Percentiles rank a stretch among this genome's conserved stretches.
phyloP scores from a whole-genome alignment of 345 rosid genomes.

The Cochlearia excelsa region DNA sequence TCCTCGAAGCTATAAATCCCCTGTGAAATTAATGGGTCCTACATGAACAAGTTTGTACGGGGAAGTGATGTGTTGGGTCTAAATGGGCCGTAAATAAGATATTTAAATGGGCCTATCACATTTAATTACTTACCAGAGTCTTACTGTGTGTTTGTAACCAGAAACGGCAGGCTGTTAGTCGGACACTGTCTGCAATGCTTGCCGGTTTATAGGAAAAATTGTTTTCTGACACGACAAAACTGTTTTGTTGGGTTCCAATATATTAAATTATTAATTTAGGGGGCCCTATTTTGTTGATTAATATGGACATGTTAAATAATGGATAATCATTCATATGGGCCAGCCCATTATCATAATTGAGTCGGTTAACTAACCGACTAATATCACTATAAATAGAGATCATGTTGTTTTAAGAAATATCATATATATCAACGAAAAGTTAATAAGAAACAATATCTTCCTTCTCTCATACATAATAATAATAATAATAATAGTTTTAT shows the following conservation, averaged over 20 bases:
- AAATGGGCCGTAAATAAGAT: slow-evolving; percentile 31
- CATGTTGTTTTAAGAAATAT: no score
- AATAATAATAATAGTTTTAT: no score
- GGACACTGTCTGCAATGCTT: slow-evolving; percentile 33
- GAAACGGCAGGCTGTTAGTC: slow-evolving; percentile 31
- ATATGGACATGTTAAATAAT: no score
- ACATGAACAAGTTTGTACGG: slow-evolving; percentile 21
- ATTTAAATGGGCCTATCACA: slow-evolving; percentile 27
- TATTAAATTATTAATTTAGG: no score
- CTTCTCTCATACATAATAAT: no score
- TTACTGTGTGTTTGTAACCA: slow-evolving; percentile 28
- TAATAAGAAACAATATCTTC: no score
- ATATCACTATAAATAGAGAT: no score
- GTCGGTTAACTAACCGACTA: no score
- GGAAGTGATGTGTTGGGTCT: slow-evolving; percentile 31
- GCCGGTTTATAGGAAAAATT: slow-evolving; percentile 17
- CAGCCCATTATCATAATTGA: no score
- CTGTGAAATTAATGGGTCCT: slow-evolving; percentile 10
- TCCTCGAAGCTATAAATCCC: background rate
- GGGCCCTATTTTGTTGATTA: no score
- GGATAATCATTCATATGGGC: no score
- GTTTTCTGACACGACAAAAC: slow-evolving; percentile 21
- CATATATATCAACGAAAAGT: no score
- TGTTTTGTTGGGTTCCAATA: slow-evolving; percentile 16
- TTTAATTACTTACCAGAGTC: slow-evolving; percentile 20